Evolutionary conservation across 345 rosid species (phyloP).

Genomic region (Camelina neglecta): DNA sequence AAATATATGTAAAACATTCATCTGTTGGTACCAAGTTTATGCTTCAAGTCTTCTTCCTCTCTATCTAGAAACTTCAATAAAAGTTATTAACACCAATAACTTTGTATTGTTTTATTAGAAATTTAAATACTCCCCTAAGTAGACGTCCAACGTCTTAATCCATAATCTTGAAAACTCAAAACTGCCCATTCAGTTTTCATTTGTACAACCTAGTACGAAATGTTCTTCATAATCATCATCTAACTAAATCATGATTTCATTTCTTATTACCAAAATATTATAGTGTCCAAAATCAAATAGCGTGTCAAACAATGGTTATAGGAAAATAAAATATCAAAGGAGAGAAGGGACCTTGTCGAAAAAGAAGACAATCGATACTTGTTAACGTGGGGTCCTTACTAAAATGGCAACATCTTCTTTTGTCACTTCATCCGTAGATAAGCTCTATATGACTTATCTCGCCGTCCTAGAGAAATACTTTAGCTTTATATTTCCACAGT

Average conservation of each 20-base stretch:
- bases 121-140: neutral
- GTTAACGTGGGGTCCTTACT: conserved; percentile 20
- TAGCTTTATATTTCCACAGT: neutral
- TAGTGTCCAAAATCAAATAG: neutral
- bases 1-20: conserved; percentile 28
- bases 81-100: neutral
- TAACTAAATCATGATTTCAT: conserved; percentile 9
- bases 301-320: neutral
- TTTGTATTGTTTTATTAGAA: neutral
- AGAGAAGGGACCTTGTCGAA: conserved; percentile 20
- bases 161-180: conserved; percentile 10
- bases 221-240: conserved; percentile 8
- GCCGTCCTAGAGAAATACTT: neutral
- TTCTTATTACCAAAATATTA: neutral
- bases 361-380: conserved; percentile 34
- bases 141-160: conserved; percentile 14
- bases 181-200: neutral
- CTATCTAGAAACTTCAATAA: neutral
- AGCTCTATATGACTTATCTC: neutral
- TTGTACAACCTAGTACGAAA: conserved; percentile 4
- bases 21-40: conserved; percentile 19
- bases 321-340: conserved; percentile 13
- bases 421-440: conserved; percentile 28
- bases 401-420: conserved; percentile 27
- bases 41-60: conserved; percentile 30